Conservation (phyloP, 371 early-diverging fungal genomes). For the Mortierella sp. region DNA sequence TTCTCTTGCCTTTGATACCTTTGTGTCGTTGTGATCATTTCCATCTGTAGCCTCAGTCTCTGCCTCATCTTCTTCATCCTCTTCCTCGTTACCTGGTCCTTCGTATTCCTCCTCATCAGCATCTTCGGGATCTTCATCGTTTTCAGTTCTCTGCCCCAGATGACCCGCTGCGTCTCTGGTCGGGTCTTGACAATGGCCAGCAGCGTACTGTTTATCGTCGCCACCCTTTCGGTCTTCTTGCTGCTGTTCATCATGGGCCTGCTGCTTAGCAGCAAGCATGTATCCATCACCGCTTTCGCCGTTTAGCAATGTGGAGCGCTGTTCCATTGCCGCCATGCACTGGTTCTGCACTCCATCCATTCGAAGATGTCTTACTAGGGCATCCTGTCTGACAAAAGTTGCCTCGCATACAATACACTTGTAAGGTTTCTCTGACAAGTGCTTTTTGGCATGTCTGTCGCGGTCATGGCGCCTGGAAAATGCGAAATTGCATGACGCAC, state of each 20-base stretch:
- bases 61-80: background rate
- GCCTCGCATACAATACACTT: constrained; percentile 52
- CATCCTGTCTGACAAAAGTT: constrained; percentile 51
- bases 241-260: constrained; percentile 45
- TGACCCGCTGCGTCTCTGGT: constrained; percentile 5
- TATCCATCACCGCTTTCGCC: constrained; percentile 24
- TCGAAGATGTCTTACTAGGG: constrained; percentile 47
- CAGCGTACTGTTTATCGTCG: constrained; percentile 7
- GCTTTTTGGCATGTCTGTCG: constrained; percentile 51
- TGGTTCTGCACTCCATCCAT: constrained; percentile 50
- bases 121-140: constrained; percentile 2
- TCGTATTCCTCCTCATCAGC: background rate
- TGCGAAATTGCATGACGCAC: constrained; percentile 40
- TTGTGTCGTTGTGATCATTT: background rate
- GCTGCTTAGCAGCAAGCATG: constrained; percentile 52
- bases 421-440: constrained; percentile 51
- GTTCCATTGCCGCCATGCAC: constrained; percentile 56
- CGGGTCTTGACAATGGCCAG: background rate
- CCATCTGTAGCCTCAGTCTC: background rate
- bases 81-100: background rate
- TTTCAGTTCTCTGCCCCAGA: background rate
- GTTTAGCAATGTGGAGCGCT: constrained; percentile 27
- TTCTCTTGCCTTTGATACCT: background rate
- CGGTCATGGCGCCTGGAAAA: constrained; percentile 52
- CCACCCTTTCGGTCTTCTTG: constrained; percentile 23